Evolutionary conservation across 78 protist species (phyloP), one percentile per base, ranked within the genome.

Genomic region (Dictyostelium citrinum): DNA sequence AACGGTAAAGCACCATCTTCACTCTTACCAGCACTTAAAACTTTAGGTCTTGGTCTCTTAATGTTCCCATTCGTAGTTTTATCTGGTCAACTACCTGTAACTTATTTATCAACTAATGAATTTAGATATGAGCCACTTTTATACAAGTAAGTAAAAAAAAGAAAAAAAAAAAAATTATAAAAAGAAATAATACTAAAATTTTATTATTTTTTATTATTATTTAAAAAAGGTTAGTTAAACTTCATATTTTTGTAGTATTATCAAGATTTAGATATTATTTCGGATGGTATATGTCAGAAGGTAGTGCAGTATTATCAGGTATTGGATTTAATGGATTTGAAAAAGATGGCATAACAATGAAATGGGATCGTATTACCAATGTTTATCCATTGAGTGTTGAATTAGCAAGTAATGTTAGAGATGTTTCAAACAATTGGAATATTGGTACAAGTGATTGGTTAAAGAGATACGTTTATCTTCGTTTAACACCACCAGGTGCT

Each of bases 221-320:
- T 14, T 17, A 64, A 49, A 49, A 35, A n/a, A 27, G 77, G 45
- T 39, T 91, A 22, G 31, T 84, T n/a, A 31, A 64, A 49, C 37
- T 80, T 10, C 79, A 82, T 61, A 5, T 80, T 51, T 91, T 70
- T 60, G 64, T 84, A 16, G 55, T 68, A 35, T 22, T 95, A 17
- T 45, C 84, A 3, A 55, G 96, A 51, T 90, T 75, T 83, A 91
- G 88, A 85, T 95, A 95, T 81, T 95, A 95, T 35, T 95, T 95
- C n/a, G 97, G 90, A 5, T 95, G 97, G 97, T 81, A 60, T 31
- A 61, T 95, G 51, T 74, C 93, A 8, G 96, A 96, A n/a, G 96
- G 96, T 55, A 64, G 81, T n/a, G 91, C 95, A 58, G 49, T 78
- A 10, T 22, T 83, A 31, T 46, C 72, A 24, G 91, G 91, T 83